Evolutionary conservation across 768 basidiomycete genomes (phyloP).

Genomic region (Psilocybe sp.): DNA sequence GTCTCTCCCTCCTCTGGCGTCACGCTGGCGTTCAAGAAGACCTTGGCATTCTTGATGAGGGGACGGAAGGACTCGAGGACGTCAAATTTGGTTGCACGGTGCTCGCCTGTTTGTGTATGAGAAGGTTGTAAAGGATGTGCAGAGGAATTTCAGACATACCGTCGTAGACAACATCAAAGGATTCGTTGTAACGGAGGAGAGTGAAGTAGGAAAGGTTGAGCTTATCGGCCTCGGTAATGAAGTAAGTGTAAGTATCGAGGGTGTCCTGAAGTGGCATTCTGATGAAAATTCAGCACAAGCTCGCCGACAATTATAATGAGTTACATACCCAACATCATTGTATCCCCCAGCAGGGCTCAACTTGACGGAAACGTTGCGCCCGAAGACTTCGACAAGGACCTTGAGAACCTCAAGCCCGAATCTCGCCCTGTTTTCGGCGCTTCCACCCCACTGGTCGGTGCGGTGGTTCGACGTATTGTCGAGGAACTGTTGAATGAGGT

Average conservation of each 20-base stretch:
- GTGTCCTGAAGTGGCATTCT: constrained; percentile 45
- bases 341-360: constrained; percentile 41
- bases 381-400: constrained; percentile 37
- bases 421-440: constrained; percentile 51
- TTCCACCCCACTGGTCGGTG: constrained; percentile 61
- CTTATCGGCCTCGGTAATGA: constrained; percentile 37
- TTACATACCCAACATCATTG: constrained; percentile 39
- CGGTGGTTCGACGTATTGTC: constrained; percentile 44
- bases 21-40: constrained; percentile 36
- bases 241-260: constrained; percentile 37
- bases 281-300: background rate
- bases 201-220: constrained; percentile 31
- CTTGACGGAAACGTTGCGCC: constrained; percentile 42
- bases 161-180: constrained; percentile 25
- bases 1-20: constrained; percentile 33
- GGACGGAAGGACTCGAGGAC: constrained; percentile 34
- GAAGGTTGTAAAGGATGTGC: background rate
- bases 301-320: background rate
- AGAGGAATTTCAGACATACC: constrained; percentile 17
- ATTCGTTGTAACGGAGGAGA: constrained; percentile 24
- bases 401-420: constrained; percentile 53
- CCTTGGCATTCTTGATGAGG: constrained; percentile 32
- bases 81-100: constrained; percentile 35
- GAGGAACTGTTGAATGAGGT: constrained; percentile 48
- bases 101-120: constrained; percentile 21